Percentiles rank a stretch among this genome's conserved stretches.
Conservation (phyloP, 192 early-diverging fungal genomes). For the Phlyctochytrium planicorne region DNA sequence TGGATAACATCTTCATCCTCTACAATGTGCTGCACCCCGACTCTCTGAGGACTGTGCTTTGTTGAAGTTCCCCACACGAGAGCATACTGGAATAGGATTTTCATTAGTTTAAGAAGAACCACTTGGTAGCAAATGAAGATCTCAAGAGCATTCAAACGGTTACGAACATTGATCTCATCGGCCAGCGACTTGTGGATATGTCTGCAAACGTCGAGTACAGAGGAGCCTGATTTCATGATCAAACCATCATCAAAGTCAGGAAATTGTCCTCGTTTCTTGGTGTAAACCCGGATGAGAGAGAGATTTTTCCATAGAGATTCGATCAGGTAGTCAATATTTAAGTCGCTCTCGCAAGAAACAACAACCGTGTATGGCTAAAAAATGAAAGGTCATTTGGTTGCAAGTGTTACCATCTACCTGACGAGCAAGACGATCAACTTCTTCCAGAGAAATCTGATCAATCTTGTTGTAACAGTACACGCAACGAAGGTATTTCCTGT, state of each 20-base stretch:
- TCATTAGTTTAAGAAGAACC: no score
- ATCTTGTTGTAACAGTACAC: slow-evolving; percentile 97
- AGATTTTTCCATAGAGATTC: slow-evolving; percentile 91
- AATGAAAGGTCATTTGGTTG: not conserved
- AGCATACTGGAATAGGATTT: slow-evolving; percentile 67
- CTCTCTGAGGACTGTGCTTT: slow-evolving; percentile 97
- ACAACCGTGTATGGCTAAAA: slow-evolving; percentile 82
- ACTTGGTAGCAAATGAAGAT: slow-evolving; percentile 1
- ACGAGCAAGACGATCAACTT: slow-evolving; percentile 89
- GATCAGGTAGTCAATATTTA: slow-evolving; percentile 90
- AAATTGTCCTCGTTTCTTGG: slow-evolving; percentile 91
- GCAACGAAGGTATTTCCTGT: slow-evolving; percentile 94
- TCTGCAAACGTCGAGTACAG: slow-evolving; percentile 65
- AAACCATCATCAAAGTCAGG: slow-evolving; percentile 92
- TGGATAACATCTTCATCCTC: slow-evolving; percentile 94
- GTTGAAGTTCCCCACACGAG: slow-evolving; percentile 95
- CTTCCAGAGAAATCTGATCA: slow-evolving; percentile 91
- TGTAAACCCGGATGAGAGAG: slow-evolving; percentile 89
- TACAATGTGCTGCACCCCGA: slow-evolving; percentile 72
- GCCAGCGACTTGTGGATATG: slow-evolving; percentile 85
- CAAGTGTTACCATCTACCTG: slow-evolving; percentile 29
- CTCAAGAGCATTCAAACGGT: not conserved
- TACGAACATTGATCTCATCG: slow-evolving; percentile 70
- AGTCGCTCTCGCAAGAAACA: slow-evolving; percentile 83
- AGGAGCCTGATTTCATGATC: slow-evolving; percentile 67